A percentile compares a stretch with the other conserved stretches of the same genome.
Conservation (phyloP, 768 basidiomycete genomes). For the Leccinum disarticulatum region DNA sequence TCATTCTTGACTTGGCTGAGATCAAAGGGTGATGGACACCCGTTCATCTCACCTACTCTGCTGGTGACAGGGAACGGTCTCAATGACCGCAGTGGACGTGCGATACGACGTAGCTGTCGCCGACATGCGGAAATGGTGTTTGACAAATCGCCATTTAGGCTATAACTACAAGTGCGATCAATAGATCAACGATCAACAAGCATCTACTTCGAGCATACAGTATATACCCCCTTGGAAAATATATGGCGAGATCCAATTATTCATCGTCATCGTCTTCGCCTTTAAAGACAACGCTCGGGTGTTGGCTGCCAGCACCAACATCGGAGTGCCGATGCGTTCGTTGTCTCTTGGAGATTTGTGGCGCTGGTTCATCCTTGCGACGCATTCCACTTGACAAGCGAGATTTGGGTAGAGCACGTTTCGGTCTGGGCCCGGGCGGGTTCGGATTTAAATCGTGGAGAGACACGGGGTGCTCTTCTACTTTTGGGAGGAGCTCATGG, state of each 20-base stretch:
- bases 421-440: slow-evolving; percentile 20
- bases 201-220: background rate
- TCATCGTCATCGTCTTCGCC: slow-evolving; percentile 20
- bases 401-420: slow-evolving; percentile 30
- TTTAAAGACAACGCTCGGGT: slow-evolving; percentile 1
- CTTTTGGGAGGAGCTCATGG: slow-evolving; percentile 20
- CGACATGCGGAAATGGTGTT: background rate
- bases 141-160: background rate
- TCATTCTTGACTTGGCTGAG: background rate
- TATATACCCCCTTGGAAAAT: background rate
- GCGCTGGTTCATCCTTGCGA: slow-evolving; percentile 3
- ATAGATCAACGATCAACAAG: background rate
- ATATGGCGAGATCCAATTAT: background rate
- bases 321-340: slow-evolving; percentile 24
- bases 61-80: background rate
- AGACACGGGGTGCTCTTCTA: slow-evolving; percentile 20
- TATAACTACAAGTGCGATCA: slow-evolving; percentile 11
- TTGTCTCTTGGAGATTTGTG: slow-evolving; percentile 23
- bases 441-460: slow-evolving; percentile 12
- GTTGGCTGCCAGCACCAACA: slow-evolving; percentile 12
- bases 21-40: background rate
- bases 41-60: background rate
- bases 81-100: background rate
- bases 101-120: background rate
- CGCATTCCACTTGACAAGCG: slow-evolving; percentile 10